Percentiles rank a stretch among this genome's conserved stretches.
Conservation (phyloP, 108 stramenopile genomes). For the Mediolabrus comicus region DNA sequence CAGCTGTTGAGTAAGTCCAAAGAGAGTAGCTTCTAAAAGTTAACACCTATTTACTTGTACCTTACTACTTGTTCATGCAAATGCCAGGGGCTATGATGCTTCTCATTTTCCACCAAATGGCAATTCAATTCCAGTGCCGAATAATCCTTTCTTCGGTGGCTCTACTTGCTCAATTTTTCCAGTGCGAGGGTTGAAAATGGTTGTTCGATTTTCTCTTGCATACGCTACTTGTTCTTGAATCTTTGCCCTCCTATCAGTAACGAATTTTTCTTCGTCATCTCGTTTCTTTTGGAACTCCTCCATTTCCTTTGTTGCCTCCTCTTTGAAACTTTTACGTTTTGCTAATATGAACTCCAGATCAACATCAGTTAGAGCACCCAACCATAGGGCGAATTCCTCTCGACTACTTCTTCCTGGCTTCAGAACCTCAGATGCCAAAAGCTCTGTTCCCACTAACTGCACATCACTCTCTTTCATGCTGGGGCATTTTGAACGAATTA, state of each 20-base stretch:
- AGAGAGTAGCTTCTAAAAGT: no score
- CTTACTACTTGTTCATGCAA: no score
- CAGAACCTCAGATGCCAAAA: conserved; percentile 75
- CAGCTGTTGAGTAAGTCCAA: no score
- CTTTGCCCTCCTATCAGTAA: conserved; percentile 53
- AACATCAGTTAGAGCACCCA: conserved; percentile 65
- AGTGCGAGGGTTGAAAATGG: conserved; percentile 70
- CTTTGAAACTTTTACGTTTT: conserved; percentile 64
- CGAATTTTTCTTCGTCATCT: conserved; percentile 38
- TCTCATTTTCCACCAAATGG: conserved; percentile 14
- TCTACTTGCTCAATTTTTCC: conserved; percentile 63
- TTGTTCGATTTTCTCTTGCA: conserved; percentile 68
- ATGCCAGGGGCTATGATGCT: neutral
- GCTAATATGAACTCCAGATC: conserved; percentile 68
- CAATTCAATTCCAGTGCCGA: conserved; percentile 15
- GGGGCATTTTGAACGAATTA: conserved; percentile 70
- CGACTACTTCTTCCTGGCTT: conserved; percentile 58
- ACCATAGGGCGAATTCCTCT: conserved; percentile 81
- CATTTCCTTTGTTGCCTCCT: conserved; percentile 55
- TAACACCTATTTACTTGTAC: no score
- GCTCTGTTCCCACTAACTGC: conserved; percentile 76
- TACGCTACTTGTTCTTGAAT: conserved; percentile 59
- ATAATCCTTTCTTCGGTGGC: conserved; percentile 20
- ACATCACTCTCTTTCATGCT: conserved; percentile 67
- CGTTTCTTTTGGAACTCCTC: conserved; percentile 40